Percentiles rank a stretch among this genome's conserved stretches.
phyloP scores from a whole-genome alignment of 2,329 filamentous ascomycete species.

The Chaetomium sp. region DNA sequence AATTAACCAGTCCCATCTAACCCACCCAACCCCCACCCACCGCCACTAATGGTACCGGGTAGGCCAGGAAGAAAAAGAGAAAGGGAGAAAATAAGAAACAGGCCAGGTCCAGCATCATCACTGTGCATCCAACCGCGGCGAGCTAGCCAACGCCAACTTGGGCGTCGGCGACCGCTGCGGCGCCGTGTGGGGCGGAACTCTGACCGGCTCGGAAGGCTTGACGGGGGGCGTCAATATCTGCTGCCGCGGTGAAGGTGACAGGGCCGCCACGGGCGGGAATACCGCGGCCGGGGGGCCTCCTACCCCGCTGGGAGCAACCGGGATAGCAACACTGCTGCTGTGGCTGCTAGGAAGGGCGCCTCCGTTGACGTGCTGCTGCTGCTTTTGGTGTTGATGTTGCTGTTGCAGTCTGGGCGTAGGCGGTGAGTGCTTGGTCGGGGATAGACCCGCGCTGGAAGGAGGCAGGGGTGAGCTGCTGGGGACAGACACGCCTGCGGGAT shows the following conservation, averaged over 20 bases:
- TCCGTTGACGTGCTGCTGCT: conserved; percentile 25
- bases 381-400: too few species aligned
- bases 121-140: background rate
- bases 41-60: too few species aligned
- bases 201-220: conserved; percentile 40
- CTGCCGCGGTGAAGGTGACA: conserved; percentile 52
- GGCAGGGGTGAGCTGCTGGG: conserved; percentile 34
- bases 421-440: conserved; percentile 48
- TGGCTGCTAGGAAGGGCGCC: background rate
- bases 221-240: conserved; percentile 56
- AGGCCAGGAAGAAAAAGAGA: too few species aligned
- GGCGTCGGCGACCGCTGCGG: background rate
- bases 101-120: background rate
- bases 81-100: too few species aligned
- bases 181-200: conserved; percentile 16
- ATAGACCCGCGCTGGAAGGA: conserved; percentile 42
- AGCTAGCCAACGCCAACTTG: background rate
- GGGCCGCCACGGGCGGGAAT: conserved; percentile 49
- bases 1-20: too few species aligned
- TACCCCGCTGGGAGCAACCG: conserved; percentile 23
- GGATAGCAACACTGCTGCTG: conserved; percentile 5
- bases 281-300: conserved; percentile 35
- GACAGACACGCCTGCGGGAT: conserved; percentile 15
- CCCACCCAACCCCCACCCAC: too few species aligned
- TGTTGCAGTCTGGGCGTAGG: conserved; percentile 29